These are phyloP conservation scores for Rhytidhysteron rufulum DNA, from an alignment of 2,329 filamentous ascomycete genomes.

Conservation along the genomic window DNA sequence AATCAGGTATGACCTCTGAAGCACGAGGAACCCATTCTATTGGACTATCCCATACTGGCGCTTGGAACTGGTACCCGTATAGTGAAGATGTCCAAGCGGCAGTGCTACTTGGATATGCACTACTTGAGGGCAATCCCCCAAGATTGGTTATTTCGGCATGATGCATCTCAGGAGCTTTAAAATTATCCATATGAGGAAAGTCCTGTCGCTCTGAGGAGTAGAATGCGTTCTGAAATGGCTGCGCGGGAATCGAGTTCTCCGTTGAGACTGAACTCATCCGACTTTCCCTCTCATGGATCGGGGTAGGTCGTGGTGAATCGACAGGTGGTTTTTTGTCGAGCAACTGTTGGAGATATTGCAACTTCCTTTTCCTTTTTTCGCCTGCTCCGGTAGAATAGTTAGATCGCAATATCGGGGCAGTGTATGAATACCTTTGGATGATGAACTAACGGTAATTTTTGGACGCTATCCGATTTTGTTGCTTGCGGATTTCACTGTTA, in stretches of 20 bases:
- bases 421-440: not conserved
- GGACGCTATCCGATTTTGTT: constrained; percentile 35
- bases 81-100: not conserved
- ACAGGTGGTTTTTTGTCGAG: constrained; percentile 19
- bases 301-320: constrained; percentile 5
- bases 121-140: not conserved
- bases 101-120: not conserved
- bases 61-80: not conserved
- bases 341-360: constrained; percentile 33
- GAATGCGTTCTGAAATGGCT: not conserved
- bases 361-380: constrained; percentile 35
- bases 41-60: not conserved
- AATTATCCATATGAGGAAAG: too few species aligned
- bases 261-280: not conserved
- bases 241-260: not conserved
- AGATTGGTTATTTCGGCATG: not conserved
- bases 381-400: constrained; percentile 19
- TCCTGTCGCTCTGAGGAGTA: not conserved
- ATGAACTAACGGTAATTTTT: constrained; percentile 35
- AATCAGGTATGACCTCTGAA: not conserved
- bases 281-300: not conserved
- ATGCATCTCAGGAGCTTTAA: too few species aligned
- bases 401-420: not conserved
- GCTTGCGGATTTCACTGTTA: constrained; percentile 35
- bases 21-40: not conserved